Evolutionary conservation across 1,284 basidiomycete genomes (phyloP), one percentile per base, ranked within the genome.

Genomic region (Cryptococcus maquisensis): DNA sequence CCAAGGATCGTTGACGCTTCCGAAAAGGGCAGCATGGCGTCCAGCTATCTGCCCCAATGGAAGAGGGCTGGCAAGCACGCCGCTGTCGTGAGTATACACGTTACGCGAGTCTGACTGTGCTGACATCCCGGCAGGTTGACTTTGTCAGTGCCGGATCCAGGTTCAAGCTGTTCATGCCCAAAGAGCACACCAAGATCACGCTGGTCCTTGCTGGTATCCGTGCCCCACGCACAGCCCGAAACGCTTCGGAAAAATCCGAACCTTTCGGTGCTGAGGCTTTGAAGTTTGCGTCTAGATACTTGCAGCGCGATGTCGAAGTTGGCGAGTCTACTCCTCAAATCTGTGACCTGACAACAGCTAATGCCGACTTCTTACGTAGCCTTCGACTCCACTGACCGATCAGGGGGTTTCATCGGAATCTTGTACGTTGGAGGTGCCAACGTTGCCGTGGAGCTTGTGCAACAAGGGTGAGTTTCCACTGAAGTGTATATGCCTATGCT

Each of bases 221-320:
- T 48, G 84, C 90, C 1, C 90, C 91, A 38, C 84, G 90, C 40
- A 84, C 87, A 1, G 86, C 88, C 18, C 83, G 91, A 42, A 90
- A 85, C 68, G 62, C 86, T 0, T 84, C 83, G 16, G 95, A 98
- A 66, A 92, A 92, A 77, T 81, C 85, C 55, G 95, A 98, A 71
- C 90, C 93, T 2, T 97, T 81, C 70, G 95, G 94, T 7, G 66
- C 76, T 1, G 94, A 98, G 73, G 85, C 92, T 2, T 79, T 84
- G 7, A 87, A 90, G 41, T 98, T 90, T 65, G 83, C 90, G 3
- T 83, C 84, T 46, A 82, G 82, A 55, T 92, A 87, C 67, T 86
- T 97, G 84, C 96, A 98, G 74, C 84, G 94, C 23, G 96, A 98
- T 67, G 87, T 93, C 15, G 95, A 98, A 75, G 85, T 98, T 57